Conservation (phyloP, 73 alveolate species). For the Symbiodinium pilosum region DNA sequence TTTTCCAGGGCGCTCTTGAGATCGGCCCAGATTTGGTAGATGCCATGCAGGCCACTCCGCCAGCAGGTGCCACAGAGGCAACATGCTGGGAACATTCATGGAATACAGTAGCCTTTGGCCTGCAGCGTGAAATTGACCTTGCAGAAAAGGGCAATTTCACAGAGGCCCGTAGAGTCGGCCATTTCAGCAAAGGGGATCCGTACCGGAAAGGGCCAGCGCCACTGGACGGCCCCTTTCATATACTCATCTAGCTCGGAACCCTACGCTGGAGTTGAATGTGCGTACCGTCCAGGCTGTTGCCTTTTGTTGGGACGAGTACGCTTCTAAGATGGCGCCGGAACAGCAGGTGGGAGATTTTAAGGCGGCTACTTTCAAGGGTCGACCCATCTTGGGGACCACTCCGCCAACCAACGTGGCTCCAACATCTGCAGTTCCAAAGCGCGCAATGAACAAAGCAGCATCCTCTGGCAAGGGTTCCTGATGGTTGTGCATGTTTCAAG, state of each 20-base stretch:
- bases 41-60: not conserved
- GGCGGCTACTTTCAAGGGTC: constrained; percentile 6
- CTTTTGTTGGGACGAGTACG: constrained; percentile 12
- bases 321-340: not conserved
- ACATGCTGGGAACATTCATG: not conserved
- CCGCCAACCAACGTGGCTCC: too few species aligned
- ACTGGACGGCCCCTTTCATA: not conserved
- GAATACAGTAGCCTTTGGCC: not conserved
- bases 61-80: not conserved
- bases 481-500: too few species aligned
- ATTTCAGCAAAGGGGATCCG: too few species aligned
- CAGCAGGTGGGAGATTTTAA: constrained; percentile 9
- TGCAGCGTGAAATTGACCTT: not conserved
- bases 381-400: not conserved
- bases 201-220: not conserved
- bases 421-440: too few species aligned
- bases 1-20: not conserved
- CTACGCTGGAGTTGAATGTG: too few species aligned
- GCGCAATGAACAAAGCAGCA: too few species aligned
- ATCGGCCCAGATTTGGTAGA: not conserved
- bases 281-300: not conserved
- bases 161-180: too few species aligned
- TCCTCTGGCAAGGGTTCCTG: too few species aligned
- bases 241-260: too few species aligned
- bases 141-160: not conserved